Evolutionary conservation across 352 stramenopile genomes (phyloP).

Genomic region (Globisporangium lucens): DNA sequence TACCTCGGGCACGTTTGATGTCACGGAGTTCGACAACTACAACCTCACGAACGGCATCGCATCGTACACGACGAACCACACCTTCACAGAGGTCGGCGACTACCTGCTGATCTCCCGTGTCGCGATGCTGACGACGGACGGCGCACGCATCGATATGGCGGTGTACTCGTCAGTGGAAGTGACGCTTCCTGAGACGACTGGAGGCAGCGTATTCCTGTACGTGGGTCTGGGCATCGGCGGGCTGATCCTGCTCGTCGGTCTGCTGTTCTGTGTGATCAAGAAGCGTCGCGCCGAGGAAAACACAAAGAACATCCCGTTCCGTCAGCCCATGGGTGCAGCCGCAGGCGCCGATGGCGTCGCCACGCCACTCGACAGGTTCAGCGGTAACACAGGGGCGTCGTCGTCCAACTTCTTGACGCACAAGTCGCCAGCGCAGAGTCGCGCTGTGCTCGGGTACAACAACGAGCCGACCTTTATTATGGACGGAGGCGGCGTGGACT

Average conservation of each 20-base stretch:
- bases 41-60: conserved; percentile 62
- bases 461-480: conserved; percentile 39
- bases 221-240: conserved; percentile 65
- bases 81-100: conserved; percentile 50
- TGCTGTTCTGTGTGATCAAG: conserved; percentile 71
- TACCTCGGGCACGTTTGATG: conserved; percentile 54
- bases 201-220: conserved; percentile 62
- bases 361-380: conserved; percentile 32
- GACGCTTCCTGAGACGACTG: conserved; percentile 41
- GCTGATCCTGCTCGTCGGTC: conserved; percentile 55
- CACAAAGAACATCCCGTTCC: conserved; percentile 78
- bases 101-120: conserved; percentile 73
- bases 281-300: conserved; percentile 52
- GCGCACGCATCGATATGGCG: conserved; percentile 74
- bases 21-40: conserved; percentile 42
- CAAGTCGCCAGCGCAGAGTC: conserved; percentile 42
- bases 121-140: conserved; percentile 68
- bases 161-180: conserved; percentile 74
- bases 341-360: conserved; percentile 19
- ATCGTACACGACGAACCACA: conserved; percentile 53
- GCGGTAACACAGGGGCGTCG: conserved; percentile 48
- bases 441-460: conserved; percentile 28
- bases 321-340: conserved; percentile 36
- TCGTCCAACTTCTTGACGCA: conserved; percentile 70
- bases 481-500: conserved; percentile 31